phyloP scores from a whole-genome alignment of 768 basidiomycete species.

The Chlorophyllum brunneum region DNA sequence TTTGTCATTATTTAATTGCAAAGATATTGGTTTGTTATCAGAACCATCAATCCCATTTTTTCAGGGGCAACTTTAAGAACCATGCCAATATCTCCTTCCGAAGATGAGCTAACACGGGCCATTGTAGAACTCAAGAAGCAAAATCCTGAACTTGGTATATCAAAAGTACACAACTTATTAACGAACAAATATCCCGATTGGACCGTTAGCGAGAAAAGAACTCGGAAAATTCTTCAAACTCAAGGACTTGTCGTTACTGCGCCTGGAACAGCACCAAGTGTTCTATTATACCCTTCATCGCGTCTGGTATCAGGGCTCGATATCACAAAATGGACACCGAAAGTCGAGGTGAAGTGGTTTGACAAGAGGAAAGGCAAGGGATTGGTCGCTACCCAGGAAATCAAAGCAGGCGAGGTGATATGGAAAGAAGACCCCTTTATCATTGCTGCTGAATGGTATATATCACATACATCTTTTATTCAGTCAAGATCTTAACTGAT shows the following conservation, averaged over 20 bases:
- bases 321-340: slow-evolving; percentile 55
- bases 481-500: neutral
- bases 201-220: slow-evolving; percentile 82
- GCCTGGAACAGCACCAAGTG: slow-evolving; percentile 15
- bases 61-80: neutral
- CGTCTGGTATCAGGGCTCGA: slow-evolving; percentile 62
- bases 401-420: slow-evolving; percentile 67
- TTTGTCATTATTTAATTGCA: slow-evolving; percentile 4
- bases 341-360: slow-evolving; percentile 67
- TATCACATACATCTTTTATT: neutral
- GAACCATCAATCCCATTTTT: neutral
- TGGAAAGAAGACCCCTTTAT: slow-evolving; percentile 87
- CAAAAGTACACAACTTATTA: slow-evolving; percentile 66
- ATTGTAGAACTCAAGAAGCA: slow-evolving; percentile 50
- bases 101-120: slow-evolving; percentile 57
- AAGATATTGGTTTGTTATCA: neutral
- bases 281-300: slow-evolving; percentile 52
- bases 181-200: slow-evolving; percentile 59
- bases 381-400: slow-evolving; percentile 64
- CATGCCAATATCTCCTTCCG: slow-evolving; percentile 42
- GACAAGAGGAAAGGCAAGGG: slow-evolving; percentile 77
- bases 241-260: slow-evolving; percentile 43
- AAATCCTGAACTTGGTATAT: slow-evolving; percentile 64
- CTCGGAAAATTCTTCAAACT: slow-evolving; percentile 64
- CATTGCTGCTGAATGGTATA: slow-evolving; percentile 77